Evolutionary conservation across 805 yeast genomes (phyloP), one percentile per base, ranked within the genome.

Genomic region (Cyberlindnera mississippiensis): DNA sequence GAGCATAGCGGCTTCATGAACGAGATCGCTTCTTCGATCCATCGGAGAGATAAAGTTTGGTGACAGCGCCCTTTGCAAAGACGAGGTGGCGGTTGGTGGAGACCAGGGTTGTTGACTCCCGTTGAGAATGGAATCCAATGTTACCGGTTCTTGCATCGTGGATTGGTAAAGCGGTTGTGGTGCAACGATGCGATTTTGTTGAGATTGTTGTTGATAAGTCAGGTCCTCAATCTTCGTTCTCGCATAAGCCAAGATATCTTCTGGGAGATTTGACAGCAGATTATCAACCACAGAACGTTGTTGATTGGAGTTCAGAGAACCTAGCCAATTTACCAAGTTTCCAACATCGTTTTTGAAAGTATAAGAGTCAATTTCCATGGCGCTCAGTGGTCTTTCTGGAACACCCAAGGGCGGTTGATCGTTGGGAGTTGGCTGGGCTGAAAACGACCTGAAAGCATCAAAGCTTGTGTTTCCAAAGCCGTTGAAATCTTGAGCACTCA

Each of bases 221-320:
- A 43, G 24, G 22, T 44, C 44, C 18, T 75, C 80, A 41, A 78
- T 50, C 49, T 70, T 72, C 24, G 71, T 55, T 54, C 69, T 73
- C 41, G 78, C 72, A 37, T 76, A 67, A 28, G 69, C 62, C 46
- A 77, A 58, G 13, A 73, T 71, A 48, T 78, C 82, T 41, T 73
- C 71, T 8, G 77, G 72, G 49, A 78, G 60, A 44, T 66, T 65
- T 35, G 70, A 63, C 44, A 80, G 64, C 57, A 78, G 60, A 54
- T 75, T 72, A 51, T 78, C 83, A 45, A 77, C 67, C 60, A 76
- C 72, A 37, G 73, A 63, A 42, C 73, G 64, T 49, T 68, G 75
- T 47, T 78, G 82, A 35, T 68, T 69, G n/a, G 75, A 68, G 36
- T 64, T 67, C 57, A 79, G 64, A 48, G 64, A 66, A 39, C 69